phyloP scores from a whole-genome alignment of 768 basidiomycete genomes.

The Trichaptum fuscoviolaceum region DNA sequence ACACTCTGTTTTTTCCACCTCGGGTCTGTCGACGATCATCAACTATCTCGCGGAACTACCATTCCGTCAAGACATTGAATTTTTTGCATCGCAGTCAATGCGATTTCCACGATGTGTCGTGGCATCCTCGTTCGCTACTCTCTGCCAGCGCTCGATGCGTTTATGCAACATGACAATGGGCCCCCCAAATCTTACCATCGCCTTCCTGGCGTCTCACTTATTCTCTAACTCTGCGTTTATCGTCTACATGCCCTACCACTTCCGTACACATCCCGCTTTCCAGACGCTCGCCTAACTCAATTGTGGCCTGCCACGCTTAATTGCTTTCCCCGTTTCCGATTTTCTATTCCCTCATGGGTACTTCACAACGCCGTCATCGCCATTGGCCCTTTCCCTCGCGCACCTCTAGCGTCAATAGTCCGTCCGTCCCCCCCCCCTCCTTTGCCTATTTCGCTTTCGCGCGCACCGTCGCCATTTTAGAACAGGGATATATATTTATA shows the following conservation, averaged over 20 bases:
- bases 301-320: too few species aligned
- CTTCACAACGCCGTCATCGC: neutral
- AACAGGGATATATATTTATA: neutral
- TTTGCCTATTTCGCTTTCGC: neutral
- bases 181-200: neutral
- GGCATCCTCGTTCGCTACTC: neutral
- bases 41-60: neutral
- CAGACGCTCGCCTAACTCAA: neutral
- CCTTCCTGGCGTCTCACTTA: neutral
- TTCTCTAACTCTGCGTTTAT: neutral
- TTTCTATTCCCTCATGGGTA: neutral
- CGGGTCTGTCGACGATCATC: neutral
- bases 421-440: neutral
- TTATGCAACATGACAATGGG: neutral
- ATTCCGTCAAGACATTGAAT: neutral
- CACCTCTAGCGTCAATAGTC: neutral
- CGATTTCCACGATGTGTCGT: neutral
- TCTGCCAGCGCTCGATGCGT: neutral
- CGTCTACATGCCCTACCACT: neutral
- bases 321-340: too few species aligned
- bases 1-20: too few species aligned
- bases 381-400: too few species aligned
- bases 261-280: neutral
- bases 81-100: neutral
- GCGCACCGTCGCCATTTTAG: neutral